phyloP scores from a whole-genome alignment of 1,139 yeast species.

The Blastobotrys serpentis region DNA sequence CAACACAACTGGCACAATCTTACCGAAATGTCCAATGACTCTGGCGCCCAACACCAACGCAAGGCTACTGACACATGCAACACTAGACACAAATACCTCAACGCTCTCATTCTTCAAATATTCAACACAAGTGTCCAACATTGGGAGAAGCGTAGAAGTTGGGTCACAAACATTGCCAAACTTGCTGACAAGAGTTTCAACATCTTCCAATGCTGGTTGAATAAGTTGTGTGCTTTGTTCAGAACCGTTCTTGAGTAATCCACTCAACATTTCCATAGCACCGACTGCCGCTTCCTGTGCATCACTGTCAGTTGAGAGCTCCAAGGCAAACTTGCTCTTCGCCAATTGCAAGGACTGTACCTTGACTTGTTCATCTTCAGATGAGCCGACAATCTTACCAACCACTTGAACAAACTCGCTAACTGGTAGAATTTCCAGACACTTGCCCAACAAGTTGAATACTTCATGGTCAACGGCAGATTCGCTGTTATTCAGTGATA shows the following conservation, averaged over 20 bases:
- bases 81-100: conserved; percentile 72
- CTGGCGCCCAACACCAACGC: conserved; percentile 80
- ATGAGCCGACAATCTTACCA: conserved; percentile 48
- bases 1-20: conserved; percentile 74
- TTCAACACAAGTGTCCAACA: background rate
- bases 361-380: conserved; percentile 31
- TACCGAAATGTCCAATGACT: conserved; percentile 79
- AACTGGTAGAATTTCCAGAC: conserved; percentile 72
- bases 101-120: conserved; percentile 38
- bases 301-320: conserved; percentile 34
- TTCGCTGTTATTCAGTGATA: conserved; percentile 14
- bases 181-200: conserved; percentile 60
- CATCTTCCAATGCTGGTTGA: conserved; percentile 69
- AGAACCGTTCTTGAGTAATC: background rate
- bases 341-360: conserved; percentile 51
- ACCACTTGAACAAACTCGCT: conserved; percentile 67
- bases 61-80: conserved; percentile 68
- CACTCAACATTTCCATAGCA: conserved; percentile 10
- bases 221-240: conserved; percentile 46
- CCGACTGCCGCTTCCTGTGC: conserved; percentile 40
- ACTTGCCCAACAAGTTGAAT: conserved; percentile 55
- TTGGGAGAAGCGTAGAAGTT: background rate
- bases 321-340: conserved; percentile 62
- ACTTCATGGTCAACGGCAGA: conserved; percentile 19
- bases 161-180: conserved; percentile 46